phyloP scores from a whole-genome alignment of 345 rosid species.

The Kernera saxatilis region DNA sequence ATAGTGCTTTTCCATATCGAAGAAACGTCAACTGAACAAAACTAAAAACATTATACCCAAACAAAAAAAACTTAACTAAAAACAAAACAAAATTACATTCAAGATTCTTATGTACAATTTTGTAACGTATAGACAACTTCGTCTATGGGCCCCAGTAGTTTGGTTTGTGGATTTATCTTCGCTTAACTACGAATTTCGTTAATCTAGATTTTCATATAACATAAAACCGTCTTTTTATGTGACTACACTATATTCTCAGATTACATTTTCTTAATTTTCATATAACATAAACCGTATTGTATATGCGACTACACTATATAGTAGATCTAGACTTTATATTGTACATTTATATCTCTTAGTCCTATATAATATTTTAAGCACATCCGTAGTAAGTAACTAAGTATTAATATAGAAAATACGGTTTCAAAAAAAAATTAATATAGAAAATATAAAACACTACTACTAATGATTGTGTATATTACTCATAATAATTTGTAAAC shows the following conservation, averaged over 20 bases:
- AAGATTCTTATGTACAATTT: background rate
- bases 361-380: background rate
- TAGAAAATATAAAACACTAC: background rate
- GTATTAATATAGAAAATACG: too few relatives aligned
- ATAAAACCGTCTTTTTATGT: background rate
- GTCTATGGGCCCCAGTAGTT: background rate
- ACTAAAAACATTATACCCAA: background rate
- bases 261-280: background rate
- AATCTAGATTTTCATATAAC: background rate
- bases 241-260: background rate
- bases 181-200: background rate
- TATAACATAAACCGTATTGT: background rate
- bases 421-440: too few relatives aligned
- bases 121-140: background rate
- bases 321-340: background rate
- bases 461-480: background rate
- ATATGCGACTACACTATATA: background rate
- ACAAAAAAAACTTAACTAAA: background rate
- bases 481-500: background rate
- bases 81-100: slow-evolving; percentile 7
- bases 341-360: background rate
- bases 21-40: background rate
- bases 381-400: background rate
- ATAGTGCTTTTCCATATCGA: background rate
- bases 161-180: background rate